These are phyloP conservation scores for Cucurbita argyrosperma DNA, from an alignment of 306 rosid genomes.

Conservation along the genomic window DNA sequence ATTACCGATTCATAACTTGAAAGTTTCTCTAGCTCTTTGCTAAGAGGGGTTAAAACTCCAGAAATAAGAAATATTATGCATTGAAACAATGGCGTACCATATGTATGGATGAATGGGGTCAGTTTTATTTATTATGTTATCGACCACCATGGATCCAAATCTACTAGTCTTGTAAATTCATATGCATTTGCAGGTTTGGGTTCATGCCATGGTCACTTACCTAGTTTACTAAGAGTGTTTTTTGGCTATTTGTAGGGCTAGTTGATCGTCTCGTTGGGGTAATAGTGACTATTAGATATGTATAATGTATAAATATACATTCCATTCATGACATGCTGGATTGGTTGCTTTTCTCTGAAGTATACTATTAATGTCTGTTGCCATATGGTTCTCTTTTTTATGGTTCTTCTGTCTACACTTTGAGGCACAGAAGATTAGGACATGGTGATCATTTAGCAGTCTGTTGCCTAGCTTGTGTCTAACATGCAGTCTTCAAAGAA, in stretches of 20 bases:
- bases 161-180: not conserved
- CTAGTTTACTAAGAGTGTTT: not conserved
- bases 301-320: not conserved
- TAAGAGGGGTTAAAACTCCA: too few species aligned
- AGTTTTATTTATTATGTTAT: not conserved
- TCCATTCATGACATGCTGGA: not conserved
- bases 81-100: not conserved
- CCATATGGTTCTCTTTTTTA: not conserved
- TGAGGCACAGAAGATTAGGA: not conserved
- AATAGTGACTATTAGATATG: not conserved
- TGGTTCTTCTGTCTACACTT: not conserved
- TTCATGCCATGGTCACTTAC: not conserved
- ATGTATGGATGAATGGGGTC: not conserved
- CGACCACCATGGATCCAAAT: not conserved
- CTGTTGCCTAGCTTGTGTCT: not conserved
- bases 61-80: not conserved
- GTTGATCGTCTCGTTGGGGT: not conserved
- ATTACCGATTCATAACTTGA: too few species aligned
- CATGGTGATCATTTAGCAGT: not conserved
- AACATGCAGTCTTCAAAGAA: not conserved
- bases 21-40: too few species aligned
- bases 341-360: too few species aligned
- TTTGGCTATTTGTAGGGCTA: not conserved
- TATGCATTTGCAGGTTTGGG: not conserved
- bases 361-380: too few species aligned